phyloP scores from a whole-genome alignment of 768 basidiomycete species.

The Paxillus ammoniavirescens region DNA sequence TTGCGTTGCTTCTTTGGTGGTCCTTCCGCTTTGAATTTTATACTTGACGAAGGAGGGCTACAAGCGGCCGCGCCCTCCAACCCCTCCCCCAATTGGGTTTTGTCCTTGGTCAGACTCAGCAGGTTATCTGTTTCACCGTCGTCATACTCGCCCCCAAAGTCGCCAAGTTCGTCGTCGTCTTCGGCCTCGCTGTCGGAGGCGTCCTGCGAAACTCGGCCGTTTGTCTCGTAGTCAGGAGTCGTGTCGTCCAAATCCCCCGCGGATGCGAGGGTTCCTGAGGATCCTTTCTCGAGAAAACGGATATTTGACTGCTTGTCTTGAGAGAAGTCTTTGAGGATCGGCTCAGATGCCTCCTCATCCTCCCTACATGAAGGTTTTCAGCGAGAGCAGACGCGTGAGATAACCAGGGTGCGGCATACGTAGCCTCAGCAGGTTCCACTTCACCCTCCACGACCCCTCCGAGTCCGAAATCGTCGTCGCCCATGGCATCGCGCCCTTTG shows the following conservation, averaged over 20 bases:
- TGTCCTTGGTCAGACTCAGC: slow-evolving; percentile 40
- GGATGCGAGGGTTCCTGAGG: slow-evolving; percentile 75
- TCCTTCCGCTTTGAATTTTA: slow-evolving; percentile 1
- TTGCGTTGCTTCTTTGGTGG: slow-evolving; percentile 67
- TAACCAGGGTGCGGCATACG: slow-evolving; percentile 18
- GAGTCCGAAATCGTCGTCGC: slow-evolving; percentile 83
- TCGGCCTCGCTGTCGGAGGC: slow-evolving; percentile 47
- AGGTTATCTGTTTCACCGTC: slow-evolving; percentile 40
- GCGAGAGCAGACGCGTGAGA: background rate
- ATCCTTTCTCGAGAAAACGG: slow-evolving; percentile 70
- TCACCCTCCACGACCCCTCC: slow-evolving; percentile 50
- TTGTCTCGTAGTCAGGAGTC: slow-evolving; percentile 45
- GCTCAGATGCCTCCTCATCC: slow-evolving; percentile 2
- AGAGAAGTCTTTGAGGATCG: slow-evolving; percentile 31
- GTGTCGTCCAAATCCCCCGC: slow-evolving; percentile 85
- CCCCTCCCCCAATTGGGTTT: slow-evolving; percentile 51
- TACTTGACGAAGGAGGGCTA: slow-evolving; percentile 1
- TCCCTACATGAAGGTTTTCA: slow-evolving; percentile 18
- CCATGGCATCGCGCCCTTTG: slow-evolving; percentile 69
- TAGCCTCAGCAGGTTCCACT: slow-evolving; percentile 23
- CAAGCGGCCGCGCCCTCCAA: slow-evolving; percentile 47
- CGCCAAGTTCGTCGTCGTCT: slow-evolving; percentile 35
- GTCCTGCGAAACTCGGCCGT: slow-evolving; percentile 54
- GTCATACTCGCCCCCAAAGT: slow-evolving; percentile 34
- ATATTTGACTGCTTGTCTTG: slow-evolving; percentile 60